A percentile compares a stretch with the other conserved stretches of the same genome.
These are phyloP conservation scores for Suhomyces faveliae DNA, from an alignment of 805 yeast genomes.

Conservation along the genomic window DNA sequence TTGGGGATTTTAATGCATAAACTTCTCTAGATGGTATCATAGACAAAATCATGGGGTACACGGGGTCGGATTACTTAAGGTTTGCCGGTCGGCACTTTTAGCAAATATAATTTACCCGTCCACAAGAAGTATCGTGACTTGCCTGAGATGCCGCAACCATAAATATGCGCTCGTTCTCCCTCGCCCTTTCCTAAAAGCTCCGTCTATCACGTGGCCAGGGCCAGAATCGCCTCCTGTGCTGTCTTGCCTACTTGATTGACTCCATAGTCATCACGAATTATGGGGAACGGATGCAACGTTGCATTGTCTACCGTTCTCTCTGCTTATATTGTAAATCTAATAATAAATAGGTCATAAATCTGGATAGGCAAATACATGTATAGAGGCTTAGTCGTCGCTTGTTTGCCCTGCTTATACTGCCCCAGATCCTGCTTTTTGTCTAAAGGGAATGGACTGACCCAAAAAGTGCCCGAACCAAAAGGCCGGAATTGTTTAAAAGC, in stretches of 20 bases:
- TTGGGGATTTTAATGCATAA: neutral
- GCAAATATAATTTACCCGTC: neutral
- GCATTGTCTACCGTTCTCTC: neutral
- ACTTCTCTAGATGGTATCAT: neutral
- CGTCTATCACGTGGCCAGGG: neutral
- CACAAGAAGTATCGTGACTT: neutral
- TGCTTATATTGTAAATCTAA: neutral
- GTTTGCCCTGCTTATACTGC: neutral
- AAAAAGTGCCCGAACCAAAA: no score
- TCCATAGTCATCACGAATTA: neutral
- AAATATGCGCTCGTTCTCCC: neutral
- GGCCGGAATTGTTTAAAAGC: no score
- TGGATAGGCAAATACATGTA: neutral
- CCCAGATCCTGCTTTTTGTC: neutral
- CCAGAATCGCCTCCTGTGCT: neutral
- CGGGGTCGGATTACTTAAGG: neutral
- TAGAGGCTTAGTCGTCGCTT: neutral
- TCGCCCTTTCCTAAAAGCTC: neutral
- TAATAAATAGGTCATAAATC: neutral
- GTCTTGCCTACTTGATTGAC: neutral
- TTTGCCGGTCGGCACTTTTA: neutral
- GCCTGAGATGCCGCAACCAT: neutral
- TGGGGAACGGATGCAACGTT: constrained; percentile 8
- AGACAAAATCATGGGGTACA: neutral
- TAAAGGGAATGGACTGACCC: neutral